These are phyloP conservation scores for Aureobasidium sp. DNA, from an alignment of 2,329 filamentous ascomycete species.

Conservation along the genomic window DNA sequence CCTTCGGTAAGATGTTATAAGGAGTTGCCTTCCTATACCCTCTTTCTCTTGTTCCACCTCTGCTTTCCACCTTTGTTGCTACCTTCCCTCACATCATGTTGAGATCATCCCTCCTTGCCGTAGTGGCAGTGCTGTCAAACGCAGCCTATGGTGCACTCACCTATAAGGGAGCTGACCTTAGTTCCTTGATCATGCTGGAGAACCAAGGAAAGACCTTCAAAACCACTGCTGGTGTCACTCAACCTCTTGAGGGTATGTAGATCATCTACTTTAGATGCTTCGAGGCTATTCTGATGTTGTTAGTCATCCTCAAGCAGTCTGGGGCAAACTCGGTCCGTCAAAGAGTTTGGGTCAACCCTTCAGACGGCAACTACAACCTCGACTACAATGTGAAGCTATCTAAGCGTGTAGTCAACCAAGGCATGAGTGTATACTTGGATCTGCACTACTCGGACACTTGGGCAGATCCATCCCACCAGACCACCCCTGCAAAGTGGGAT, in stretches of 20 bases:
- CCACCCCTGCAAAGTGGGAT: conserved; percentile 24
- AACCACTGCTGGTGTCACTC: conserved; percentile 18
- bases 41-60: not conserved
- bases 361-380: conserved; percentile 21
- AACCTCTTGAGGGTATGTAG: conserved; percentile 3
- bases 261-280: not conserved
- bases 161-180: conserved; percentile 31
- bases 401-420: conserved; percentile 23
- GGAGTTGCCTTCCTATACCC: not conserved
- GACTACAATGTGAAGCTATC: conserved; percentile 28
- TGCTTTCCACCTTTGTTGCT: not conserved
- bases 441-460: conserved; percentile 27
- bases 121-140: not conserved
- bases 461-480: conserved; percentile 28
- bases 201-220: conserved; percentile 26
- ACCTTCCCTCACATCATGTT: not conserved
- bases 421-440: conserved; percentile 24
- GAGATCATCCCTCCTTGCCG: not conserved
- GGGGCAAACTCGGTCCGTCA: conserved; percentile 21
- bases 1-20: not conserved
- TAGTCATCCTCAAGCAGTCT: conserved; percentile 16
- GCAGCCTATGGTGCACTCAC: conserved; percentile 15
- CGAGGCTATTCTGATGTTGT: conserved; percentile 17
- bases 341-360: conserved; percentile 23
- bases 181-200: conserved; percentile 27